Conservation (phyloP, 1,284 basidiomycete genomes). For the Marasmius oreades region DNA sequence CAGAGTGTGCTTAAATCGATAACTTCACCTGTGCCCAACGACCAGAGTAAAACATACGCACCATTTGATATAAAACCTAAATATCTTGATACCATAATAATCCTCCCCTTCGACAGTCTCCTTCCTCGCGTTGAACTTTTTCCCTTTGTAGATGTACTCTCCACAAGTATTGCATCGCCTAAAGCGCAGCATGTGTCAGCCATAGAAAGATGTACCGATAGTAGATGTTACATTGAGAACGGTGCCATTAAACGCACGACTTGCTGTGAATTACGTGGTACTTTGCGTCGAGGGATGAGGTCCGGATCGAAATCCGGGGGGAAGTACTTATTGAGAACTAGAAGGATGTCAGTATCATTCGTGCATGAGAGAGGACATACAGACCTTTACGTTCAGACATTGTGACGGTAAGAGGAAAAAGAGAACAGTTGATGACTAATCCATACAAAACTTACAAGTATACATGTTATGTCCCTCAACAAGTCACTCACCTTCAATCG, state of each 20-base stretch:
- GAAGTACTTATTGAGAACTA: conserved; percentile 89
- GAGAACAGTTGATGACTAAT: not conserved
- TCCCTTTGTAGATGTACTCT: conserved; percentile 97
- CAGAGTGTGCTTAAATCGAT: conserved; percentile 69
- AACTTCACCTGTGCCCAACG: not conserved
- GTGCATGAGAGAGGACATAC: not conserved
- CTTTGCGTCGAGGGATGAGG: conserved; percentile 88
- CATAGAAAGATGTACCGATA: conserved; percentile 2
- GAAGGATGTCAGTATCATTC: not conserved
- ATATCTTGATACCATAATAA: conserved; percentile 98
- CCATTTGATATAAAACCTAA: conserved; percentile 85
- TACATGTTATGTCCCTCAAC: conserved; percentile 9
- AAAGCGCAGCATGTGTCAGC: conserved; percentile 14
- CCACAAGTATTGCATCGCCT: conserved; percentile 94
- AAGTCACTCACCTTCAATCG: conserved; percentile 38
- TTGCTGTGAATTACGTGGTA: conserved; percentile 90
- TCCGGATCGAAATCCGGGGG: conserved; percentile 97
- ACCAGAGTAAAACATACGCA: conserved; percentile 26
- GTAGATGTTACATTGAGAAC: conserved; percentile 80
- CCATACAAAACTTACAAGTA: too few species aligned
- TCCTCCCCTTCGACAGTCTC: conserved; percentile 97
- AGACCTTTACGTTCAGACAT: conserved; percentile 90
- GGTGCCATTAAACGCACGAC: conserved; percentile 99
- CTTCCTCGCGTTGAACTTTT: conserved; percentile 99
- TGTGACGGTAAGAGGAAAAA: conserved; percentile 6